Evolutionary conservation across 345 rosid species (phyloP).

Genomic region (Melaleuca alternifolia): DNA sequence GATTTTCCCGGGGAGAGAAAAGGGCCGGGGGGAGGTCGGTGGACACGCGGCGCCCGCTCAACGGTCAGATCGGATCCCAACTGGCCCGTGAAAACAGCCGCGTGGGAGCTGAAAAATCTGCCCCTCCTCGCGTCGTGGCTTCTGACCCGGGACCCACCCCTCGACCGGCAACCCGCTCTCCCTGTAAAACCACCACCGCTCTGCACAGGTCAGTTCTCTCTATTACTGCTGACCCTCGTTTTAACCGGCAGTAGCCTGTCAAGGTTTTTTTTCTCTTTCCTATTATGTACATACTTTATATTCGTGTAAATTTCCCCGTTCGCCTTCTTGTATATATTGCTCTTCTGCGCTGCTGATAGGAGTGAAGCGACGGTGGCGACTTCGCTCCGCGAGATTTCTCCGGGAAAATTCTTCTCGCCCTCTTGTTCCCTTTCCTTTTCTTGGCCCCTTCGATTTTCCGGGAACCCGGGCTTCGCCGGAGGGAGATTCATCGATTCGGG

Average conservation of each 20-base stretch:
- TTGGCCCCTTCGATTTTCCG: too few species aligned
- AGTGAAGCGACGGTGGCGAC: neutral
- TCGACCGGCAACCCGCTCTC: neutral
- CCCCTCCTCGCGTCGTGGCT: neutral
- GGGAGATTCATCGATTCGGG: neutral
- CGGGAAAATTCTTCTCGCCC: neutral
- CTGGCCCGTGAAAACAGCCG: neutral
- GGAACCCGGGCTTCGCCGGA: neutral
- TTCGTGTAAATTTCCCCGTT: neutral
- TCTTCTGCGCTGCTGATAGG: neutral
- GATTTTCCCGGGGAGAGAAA: neutral
- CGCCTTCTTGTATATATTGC: neutral
- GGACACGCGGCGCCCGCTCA: neutral
- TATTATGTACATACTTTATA: neutral
- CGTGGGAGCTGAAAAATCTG: neutral
- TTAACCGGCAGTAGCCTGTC: neutral
- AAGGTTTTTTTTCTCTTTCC: neutral
- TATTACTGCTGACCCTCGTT: neutral
- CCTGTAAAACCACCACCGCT: neutral
- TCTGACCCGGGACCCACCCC: neutral
- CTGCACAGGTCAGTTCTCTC: rapidly evolving
- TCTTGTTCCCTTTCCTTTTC: neutral
- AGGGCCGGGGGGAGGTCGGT: neutral
- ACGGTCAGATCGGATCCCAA: neutral
- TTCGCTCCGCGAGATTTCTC: neutral